phyloP scores from a whole-genome alignment of 2,329 filamentous ascomycete species.

The Colletotrichum liaoningense region DNA sequence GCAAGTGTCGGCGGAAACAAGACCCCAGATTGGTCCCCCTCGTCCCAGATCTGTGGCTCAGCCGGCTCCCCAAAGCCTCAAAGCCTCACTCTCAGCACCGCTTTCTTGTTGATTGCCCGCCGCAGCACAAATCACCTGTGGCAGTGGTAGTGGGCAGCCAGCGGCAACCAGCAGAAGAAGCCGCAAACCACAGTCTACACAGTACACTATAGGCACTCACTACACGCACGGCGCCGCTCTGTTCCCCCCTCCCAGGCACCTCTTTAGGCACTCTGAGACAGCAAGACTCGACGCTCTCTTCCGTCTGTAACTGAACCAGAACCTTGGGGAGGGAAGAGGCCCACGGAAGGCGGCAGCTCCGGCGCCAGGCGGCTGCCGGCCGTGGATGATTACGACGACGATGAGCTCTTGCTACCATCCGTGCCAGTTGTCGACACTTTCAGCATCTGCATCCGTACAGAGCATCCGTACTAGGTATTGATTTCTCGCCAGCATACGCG shows the following conservation, averaged over 20 bases:
- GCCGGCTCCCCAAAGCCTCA: neutral
- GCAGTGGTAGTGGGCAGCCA: no score
- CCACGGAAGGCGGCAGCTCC: constrained; percentile 28
- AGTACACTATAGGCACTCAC: no score
- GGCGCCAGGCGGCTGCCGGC: constrained; percentile 25
- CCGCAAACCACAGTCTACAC: neutral
- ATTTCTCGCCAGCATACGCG: neutral
- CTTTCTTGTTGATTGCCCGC: neutral
- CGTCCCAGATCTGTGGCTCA: constrained; percentile 32
- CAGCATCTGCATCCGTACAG: neutral
- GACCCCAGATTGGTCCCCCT: constrained; percentile 10
- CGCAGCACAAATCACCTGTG: neutral
- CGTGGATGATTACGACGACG: constrained; percentile 25
- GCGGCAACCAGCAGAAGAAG: neutral
- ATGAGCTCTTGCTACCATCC: neutral
- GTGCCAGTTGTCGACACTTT: neutral
- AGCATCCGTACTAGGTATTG: neutral
- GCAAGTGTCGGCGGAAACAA: neutral
- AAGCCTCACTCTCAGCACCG: constrained; percentile 31
- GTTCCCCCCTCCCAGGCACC: constrained; percentile 19
- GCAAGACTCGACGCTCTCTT: constrained; percentile 1
- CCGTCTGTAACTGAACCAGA: constrained; percentile 30
- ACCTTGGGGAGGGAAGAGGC: constrained; percentile 33
- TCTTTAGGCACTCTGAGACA: constrained; percentile 8
- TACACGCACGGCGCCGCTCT: constrained; percentile 15